Evolutionary conservation across 164 flowering plant genomes (phyloP), one percentile per base, ranked within the genome.

Genomic region (Magnolia officinalis): DNA sequence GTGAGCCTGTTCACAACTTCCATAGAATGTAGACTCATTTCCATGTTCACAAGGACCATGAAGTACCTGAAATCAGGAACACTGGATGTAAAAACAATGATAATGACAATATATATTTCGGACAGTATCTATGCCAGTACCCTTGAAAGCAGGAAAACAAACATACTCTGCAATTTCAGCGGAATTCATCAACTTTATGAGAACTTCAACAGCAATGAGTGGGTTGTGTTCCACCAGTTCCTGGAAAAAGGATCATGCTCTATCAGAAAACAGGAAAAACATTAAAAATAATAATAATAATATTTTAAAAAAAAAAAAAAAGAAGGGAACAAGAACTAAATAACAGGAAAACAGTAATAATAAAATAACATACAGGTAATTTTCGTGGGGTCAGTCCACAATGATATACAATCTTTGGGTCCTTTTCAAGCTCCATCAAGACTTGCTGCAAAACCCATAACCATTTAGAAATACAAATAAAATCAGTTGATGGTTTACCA

Each of bases 21-120:
- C 99, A 94, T 96, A 0, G 99, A 96, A 76, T 96, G 99, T 74
- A 96, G 87, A 80, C 98, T 96, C 99, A 96, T 94, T 67, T 91
- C 98, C 99, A 96, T 96, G 78, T 84, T 89, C 78, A 92, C 96
- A 74, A 96, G 96, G 78, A 89, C 91, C n/a, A 88, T 89, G 77
- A 89, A 91, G 84, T 96, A 96, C 23, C 99, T 96, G 91, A 21
- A 77, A 29, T 13, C 52, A 70, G 69, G 21, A 49, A 68, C 14
- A 6, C 45, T 5, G 6, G 45, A 37, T 2, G 45, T 37, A 37
- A 37, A 37, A 37, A 37, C 45, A 37, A 4, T 37, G 45, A 37
- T 37, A 37, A 37, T 37, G 59, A 51, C 45, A 55, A 23, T 19
- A 52, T 23, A 37, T 1, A 21, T 18, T 21, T n/a, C 18, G 24